Evolutionary conservation across 306 rosid genomes (phyloP).

Genomic region (Begonia peltatifolia): DNA sequence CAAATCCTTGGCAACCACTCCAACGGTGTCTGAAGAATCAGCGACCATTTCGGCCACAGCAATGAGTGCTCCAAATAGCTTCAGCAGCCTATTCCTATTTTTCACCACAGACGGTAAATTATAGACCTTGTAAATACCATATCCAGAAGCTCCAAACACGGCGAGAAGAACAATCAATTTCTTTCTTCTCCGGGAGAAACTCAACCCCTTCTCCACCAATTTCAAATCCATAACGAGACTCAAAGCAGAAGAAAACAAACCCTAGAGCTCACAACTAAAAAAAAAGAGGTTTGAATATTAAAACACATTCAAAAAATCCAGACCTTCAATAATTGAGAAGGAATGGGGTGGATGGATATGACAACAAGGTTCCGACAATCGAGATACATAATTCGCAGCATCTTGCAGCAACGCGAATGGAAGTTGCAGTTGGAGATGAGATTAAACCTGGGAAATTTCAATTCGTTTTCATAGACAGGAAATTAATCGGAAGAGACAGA

Average conservation of each 20-base stretch:
- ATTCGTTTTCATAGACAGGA: too few relatives aligned
- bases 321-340: too few relatives aligned
- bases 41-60: constrained; percentile 47
- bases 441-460: too few relatives aligned
- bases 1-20: constrained; percentile 46
- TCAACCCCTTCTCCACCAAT: constrained; percentile 26
- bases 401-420: too few relatives aligned
- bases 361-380: too few relatives aligned
- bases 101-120: constrained; percentile 41
- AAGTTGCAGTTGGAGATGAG: too few relatives aligned
- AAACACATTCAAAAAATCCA: too few relatives aligned
- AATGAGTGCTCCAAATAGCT: constrained; percentile 43
- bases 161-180: constrained; percentile 43
- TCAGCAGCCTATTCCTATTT: constrained; percentile 30
- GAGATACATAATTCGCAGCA: too few relatives aligned
- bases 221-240: constrained; percentile 39
- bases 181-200: constrained; percentile 29
- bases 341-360: too few relatives aligned
- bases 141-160: constrained; percentile 50
- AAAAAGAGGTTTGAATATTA: not conserved
- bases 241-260: not conserved
- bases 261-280: constrained; percentile 5
- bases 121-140: constrained; percentile 54
- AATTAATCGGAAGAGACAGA: too few relatives aligned
- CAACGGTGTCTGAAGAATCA: constrained; percentile 44